Base-by-base conservation (phyloP, 441 rosid species). In the Brassica balearica region DNA sequence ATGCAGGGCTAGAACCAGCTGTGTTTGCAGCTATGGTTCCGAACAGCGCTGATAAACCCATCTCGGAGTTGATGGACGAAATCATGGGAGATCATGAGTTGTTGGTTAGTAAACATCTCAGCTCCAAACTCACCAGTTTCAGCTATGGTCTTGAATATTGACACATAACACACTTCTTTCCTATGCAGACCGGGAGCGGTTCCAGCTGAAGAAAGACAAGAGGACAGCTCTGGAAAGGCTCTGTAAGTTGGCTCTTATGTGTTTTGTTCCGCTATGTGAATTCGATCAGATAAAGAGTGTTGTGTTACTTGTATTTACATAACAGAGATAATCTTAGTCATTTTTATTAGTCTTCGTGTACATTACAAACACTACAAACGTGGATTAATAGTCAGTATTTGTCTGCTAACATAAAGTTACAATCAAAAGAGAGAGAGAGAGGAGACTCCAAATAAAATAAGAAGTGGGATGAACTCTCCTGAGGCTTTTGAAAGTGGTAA, bases 21-120 rank as follows among this genome's bases (percentile, higher is more conserved):
- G 88, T 84, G 7, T 95, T 92, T 81, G 98, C 98, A 69, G 97
- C 94, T 58, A 84, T 95, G 69, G 95, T 92, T 80, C 93, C 90
- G 0, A 95, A 95, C 77, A 90, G 97, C 62, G 91, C 97, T 23
- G 77, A 91, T 61, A 90, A 95, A 84, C 85, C 86, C 6, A 72
- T 95, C 25, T 77, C 71, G 59, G 97, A 90, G 79, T 72, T 95
- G 74, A 85, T 87, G 56, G 94, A 95, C 60, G 97, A 92, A 78
- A 87, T 95, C 72, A 87, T 91, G 91, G 98, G 92, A 11, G 98
- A 94, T 83, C 95, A 94, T 69, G 97, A 94, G 82, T 84, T 87
- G 87, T 56, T 95, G 90, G 97, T 92, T 75, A 90, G 91, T 69
- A 1, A 36, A 75, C 41, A 34, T 14, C 75, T 8, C 25, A 22